Base-by-base conservation (phyloP, 225 moss, liverwort and hornwort species). In the Marchantia paleacea region DNA sequence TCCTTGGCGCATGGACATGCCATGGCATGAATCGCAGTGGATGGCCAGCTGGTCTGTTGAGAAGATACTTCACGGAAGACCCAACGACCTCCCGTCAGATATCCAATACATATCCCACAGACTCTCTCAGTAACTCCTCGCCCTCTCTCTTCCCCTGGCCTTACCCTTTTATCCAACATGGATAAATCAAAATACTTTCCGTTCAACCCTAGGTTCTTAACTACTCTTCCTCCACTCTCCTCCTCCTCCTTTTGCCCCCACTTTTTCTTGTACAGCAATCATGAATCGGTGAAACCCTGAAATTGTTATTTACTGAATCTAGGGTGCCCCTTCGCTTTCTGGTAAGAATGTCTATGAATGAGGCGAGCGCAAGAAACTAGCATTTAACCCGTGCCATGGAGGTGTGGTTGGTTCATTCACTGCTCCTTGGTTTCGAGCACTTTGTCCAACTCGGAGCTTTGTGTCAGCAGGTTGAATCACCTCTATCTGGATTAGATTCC, bases 131-230 rank as follows among this genome's bases (percentile, higher is more conserved):
- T 67, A 67, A 67, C 66, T 67, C 66, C 22, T 61, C 39, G 39
- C 39, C 39, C n/a, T 65, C 65, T 65, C 65, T 25, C 65, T 65
- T 24, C 65, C 25, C 10, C 66, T 28, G 8, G 28, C 29, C 26
- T 67, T 6, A 26, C 28, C 26, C 26, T 67, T 67, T 67, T 26
- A 67, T 67, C 66, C 66, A 67, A 67, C 28, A 26, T 67, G 25
- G 66, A 67, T 67, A 67, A 67, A 67, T 67, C 66, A 67, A 67
- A 26, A 67, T 28, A 67, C 66, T 67, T 67, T 28, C 66, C 66
- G 11, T 29, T 67, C 66, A 24, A 67, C 26, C 29, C 25, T 67
- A 67, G 28, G 25, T 10, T 8, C 66, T 57, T 19, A 13, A 19
- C 57, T 19, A 57, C 57, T 57, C 57, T 57, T 57, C 19, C 19